Evolutionary conservation across 768 basidiomycete species (phyloP), one percentile per base, ranked within the genome.

Genomic region (Xerocomus potaroensis): DNA sequence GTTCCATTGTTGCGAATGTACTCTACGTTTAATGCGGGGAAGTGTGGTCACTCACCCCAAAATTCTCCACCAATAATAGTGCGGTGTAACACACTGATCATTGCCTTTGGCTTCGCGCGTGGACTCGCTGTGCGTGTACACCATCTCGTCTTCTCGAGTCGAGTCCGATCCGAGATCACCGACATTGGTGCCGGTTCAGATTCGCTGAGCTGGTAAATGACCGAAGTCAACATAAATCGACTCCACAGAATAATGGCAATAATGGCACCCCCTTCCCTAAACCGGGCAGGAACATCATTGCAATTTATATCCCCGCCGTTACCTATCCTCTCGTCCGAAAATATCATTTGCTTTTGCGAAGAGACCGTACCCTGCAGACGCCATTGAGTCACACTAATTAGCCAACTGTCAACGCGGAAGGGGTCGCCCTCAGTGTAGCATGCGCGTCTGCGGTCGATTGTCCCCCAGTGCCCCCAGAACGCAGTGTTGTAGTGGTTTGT

Each of bases 401-500:
- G n/a, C n/a, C n/a, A n/a, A n/a, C n/a, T n/a, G 26, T 66, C 43
- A 58, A 49, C 33, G 12, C 24, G 15, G 38, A 29, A 27, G 46
- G 14, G 74, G 35, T 43, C 31, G 93, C 93, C 57, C 77, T 77
- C 6, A 99, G 74, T 1, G 80, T 79, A 23, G 80, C 78, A 61
- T 97, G 90, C 1, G 95, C 95, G 48, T 94, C 79, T 3, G 81
- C 74, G 2, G 84, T 82, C 2, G 81, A 82, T 63, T 87, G 72
- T 0, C 84, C 86, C 84, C 87, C 56, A 87, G 76, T 35, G 77
- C 0, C 91, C 88, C 96, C 95, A 98, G 61, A 98, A 99, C 0
- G 72, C 73, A 0, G 96, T 97, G 60, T 99, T 99, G 70, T 98
- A 94, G 19, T 98, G 70, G 63, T n/a, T 99, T 99, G 62, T 99